Evolutionary conservation across 2,329 filamentous ascomycete genomes (phyloP).

Genomic region (Thermoascus crustaceus): DNA sequence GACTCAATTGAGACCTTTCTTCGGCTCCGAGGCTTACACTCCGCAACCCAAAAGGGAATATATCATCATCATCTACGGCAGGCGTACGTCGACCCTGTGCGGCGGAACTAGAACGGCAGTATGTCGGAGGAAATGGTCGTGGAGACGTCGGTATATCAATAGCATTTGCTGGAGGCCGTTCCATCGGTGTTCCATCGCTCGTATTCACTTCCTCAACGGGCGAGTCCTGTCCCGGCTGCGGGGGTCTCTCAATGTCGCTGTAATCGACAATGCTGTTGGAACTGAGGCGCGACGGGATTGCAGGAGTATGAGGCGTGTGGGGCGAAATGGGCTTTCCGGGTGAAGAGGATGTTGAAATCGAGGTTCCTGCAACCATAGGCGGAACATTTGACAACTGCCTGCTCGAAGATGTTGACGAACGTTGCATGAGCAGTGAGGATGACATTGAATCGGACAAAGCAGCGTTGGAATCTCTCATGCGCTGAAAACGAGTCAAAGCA

Average conservation of each 20-base stretch:
- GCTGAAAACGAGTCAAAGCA: constrained; percentile 75
- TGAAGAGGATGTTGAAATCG: constrained; percentile 76
- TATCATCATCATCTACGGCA: constrained; percentile 32
- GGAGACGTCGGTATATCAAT: constrained; percentile 44
- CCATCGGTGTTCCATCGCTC: constrained; percentile 24
- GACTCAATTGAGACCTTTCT: constrained; percentile 24
- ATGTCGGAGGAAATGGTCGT: constrained; percentile 31
- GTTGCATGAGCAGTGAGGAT: constrained; percentile 75
- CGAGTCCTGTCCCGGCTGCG: constrained; percentile 22
- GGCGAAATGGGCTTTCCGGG: constrained; percentile 84
- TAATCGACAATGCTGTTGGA: constrained; percentile 80
- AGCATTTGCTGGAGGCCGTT: constrained; percentile 28
- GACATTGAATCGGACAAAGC: constrained; percentile 88
- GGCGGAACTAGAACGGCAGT: constrained; percentile 39
- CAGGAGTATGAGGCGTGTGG: constrained; percentile 85
- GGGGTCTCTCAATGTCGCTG: constrained; percentile 30
- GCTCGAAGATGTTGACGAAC: constrained; percentile 68
- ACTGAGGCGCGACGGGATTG: constrained; percentile 85
- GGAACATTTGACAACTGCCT: constrained; percentile 63
- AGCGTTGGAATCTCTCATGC: constrained; percentile 82
- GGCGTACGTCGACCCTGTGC: constrained; percentile 29
- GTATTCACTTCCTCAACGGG: constrained; percentile 31
- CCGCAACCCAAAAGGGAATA: constrained; percentile 38
- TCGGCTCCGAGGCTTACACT: constrained; percentile 41
- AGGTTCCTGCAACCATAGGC: constrained; percentile 55